Base-by-base conservation (phyloP, 208 protist species). In the Wallacemonas rigidus region DNA sequence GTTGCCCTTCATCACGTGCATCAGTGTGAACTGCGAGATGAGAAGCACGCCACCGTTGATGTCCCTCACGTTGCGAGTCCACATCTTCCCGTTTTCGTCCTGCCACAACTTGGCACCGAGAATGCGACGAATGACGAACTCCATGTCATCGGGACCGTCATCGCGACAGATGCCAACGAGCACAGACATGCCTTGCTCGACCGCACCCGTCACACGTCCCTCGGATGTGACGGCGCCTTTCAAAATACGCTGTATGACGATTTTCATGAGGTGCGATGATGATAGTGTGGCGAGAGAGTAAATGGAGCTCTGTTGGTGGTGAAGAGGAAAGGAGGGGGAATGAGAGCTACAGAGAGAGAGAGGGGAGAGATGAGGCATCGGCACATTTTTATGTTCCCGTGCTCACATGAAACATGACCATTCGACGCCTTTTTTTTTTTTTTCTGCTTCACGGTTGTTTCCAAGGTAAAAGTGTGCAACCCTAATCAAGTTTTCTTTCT, bases 11-110 rank as follows among this genome's bases (percentile, higher is more conserved):
- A 97, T 84, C 38, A 89, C 82, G 69, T 95, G 87, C 79, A 87
- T 94, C 35, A 98, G 76, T 47, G 94, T 98, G 72, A 98, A 98
- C 76, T 98, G 94, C 17, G 89, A 95, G 45, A 98, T 85, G 44
- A 98, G 82, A 12, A 98, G 74, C 26, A 98, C 75, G 35, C 79
- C 90, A 12, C 91, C 92, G 40, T 95, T 70, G 65, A 96, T 92
- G 7, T 98, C 90, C 48, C 75, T 88, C 7, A 98, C 83, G 70
- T 88, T 91, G 45, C 79, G 77, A 44, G 67, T 81, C 94, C 94
- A 97, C 63, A 69, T 78, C 74, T 96, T 95, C 11, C 75, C 82
- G 39, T 88, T 83, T 9, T 86, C 88, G 48, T 87, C 85, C 47
- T 69, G 65, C 83, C 87, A 98, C 38, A 98, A 15, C 3, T 88